A percentile compares a stretch with the other conserved stretches of the same genome.
Conservation (phyloP, 208 protist genomes). For the Strigomonas culicis region DNA sequence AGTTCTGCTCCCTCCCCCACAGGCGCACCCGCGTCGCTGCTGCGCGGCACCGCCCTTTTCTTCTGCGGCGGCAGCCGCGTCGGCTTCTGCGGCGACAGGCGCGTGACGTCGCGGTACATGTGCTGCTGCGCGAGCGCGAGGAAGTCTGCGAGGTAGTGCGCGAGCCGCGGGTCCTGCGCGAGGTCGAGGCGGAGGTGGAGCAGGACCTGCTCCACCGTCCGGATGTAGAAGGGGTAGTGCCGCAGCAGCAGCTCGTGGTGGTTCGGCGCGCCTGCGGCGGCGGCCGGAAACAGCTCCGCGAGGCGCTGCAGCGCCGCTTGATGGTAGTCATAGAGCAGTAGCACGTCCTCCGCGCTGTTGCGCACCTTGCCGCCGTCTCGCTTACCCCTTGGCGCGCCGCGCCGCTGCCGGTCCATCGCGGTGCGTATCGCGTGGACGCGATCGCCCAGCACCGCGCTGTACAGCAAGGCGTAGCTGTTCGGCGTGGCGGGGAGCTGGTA, state of each 20-base stretch:
- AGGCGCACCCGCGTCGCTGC: too few species aligned
- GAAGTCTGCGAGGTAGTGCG: conserved; percentile 55
- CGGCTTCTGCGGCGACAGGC: conserved; percentile 65
- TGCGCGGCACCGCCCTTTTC: too few species aligned
- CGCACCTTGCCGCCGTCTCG: not conserved
- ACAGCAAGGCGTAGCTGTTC: conserved; percentile 71
- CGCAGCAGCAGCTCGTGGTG: conserved; percentile 52
- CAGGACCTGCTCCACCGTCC: conserved; percentile 48
- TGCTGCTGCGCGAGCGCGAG: conserved; percentile 66
- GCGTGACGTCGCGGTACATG: conserved; percentile 74
- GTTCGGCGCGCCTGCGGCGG: conserved; percentile 1
- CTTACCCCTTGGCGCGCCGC: not conserved
- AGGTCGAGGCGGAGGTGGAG: conserved; percentile 66
- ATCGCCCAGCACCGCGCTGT: conserved; percentile 24
- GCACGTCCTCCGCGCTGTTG: conserved; percentile 36
- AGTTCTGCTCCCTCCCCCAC: too few species aligned
- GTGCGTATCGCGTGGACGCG: conserved; percentile 11
- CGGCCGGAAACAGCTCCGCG: conserved; percentile 14
- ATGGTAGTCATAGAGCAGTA: conserved; percentile 75
- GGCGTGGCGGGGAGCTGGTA: conserved; percentile 69
- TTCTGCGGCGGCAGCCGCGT: conserved; percentile 64
- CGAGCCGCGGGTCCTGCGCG: conserved; percentile 40
- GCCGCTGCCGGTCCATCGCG: not conserved
- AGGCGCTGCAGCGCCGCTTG: conserved; percentile 41
- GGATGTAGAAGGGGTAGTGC: conserved; percentile 60